Evolutionary conservation across 75 land plant species (phyloP), one percentile per base, ranked within the genome.

Genomic region (Selaginella moellendorffii): DNA sequence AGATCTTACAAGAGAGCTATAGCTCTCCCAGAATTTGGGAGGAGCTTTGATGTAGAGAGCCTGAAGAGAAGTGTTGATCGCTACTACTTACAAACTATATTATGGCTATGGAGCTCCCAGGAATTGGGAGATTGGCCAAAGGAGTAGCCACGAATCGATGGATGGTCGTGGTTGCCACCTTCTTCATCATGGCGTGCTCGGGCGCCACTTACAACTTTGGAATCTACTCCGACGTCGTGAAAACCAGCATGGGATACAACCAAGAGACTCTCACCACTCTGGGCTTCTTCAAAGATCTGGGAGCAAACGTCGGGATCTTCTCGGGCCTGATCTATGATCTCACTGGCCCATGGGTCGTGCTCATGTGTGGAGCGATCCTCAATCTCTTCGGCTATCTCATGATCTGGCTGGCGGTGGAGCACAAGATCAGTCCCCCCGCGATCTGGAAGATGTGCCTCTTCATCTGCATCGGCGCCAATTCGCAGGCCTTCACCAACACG

Each of bases 401-500:
- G 60, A 77, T 79, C 53, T 88, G 95, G 95, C 69, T 81, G n/a
- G 52, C 86, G 9, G 86, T 91, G 24, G 53, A 69, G n/a, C 71
- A 76, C 0, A 25, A 28, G 17, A 25, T 91, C 21, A 23, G 61
- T 19, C 36, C 21, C 2, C 52, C 67, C 0, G 28, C 64, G 23
- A 60, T 68, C 24, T 70, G 79, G 64, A 68, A 72, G 2, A 79
- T 81, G 77, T 84, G 95, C 76, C 1, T 82, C 46, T 87, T 62
- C 67, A 85, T 90, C 77, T 70, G 78, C 10, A 25, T 91, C 1
- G 89, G 89, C 24, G 88, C 93, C 0, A 93, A 91, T 22, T 77
- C 81, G 1, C 79, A 80, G 78, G 81, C 84, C 2, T 91, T 83
- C 74, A 78, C 85, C 61, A 91, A 83, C 67, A 91, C 97, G 0